phyloP scores from a whole-genome alignment of 2,329 filamentous ascomycete genomes.

The Sarocladium brachiariae region DNA sequence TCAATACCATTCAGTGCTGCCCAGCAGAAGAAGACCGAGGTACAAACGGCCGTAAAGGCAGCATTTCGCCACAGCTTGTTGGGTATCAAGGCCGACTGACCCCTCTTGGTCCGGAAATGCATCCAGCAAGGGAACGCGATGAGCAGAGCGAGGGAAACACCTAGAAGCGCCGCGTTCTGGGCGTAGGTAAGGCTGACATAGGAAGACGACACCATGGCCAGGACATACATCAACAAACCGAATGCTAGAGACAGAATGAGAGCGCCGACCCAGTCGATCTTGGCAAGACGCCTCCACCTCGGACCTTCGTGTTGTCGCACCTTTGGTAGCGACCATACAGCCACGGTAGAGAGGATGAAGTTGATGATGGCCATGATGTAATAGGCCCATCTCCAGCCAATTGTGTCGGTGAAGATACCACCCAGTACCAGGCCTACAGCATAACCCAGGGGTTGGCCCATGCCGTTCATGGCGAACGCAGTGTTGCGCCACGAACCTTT shows the following conservation, averaged over 20 bases:
- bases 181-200: constrained; percentile 32
- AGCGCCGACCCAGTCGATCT: constrained; percentile 50
- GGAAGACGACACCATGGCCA: constrained; percentile 35
- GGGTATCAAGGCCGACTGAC: constrained; percentile 49
- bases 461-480: constrained; percentile 37
- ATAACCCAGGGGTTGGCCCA: constrained; percentile 40
- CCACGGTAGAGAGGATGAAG: constrained; percentile 26
- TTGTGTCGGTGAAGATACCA: constrained; percentile 40
- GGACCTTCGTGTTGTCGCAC: constrained; percentile 16
- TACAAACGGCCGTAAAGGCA: constrained; percentile 47
- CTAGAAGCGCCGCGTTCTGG: constrained; percentile 36
- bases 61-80: constrained; percentile 52
- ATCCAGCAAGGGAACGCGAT: constrained; percentile 49
- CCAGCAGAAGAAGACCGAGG: constrained; percentile 40
- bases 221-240: constrained; percentile 43
- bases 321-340: constrained; percentile 29
- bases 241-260: constrained; percentile 36
- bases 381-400: constrained; percentile 41
- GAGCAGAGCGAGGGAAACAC: constrained; percentile 34
- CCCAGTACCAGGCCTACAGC: constrained; percentile 42
- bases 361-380: constrained; percentile 33
- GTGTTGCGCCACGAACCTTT: constrained; percentile 30
- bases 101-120: constrained; percentile 36
- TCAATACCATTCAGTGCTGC: constrained; percentile 40
- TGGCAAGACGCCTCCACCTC: constrained; percentile 22